phyloP scores from a whole-genome alignment of 2,329 filamentous ascomycete genomes.

The Leptosphaerulina australis region DNA sequence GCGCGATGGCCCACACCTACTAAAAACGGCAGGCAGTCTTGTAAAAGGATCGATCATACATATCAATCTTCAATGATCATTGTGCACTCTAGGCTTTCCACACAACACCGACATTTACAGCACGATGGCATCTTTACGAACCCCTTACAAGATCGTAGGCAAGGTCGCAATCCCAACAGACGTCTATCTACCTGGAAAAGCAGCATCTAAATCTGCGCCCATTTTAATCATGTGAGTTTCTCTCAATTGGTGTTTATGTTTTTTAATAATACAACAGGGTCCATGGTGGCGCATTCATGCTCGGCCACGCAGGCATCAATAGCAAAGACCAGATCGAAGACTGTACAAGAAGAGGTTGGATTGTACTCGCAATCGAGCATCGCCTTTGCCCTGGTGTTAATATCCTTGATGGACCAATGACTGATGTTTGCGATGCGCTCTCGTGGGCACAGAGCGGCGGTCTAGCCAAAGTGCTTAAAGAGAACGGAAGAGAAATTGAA shows the following conservation, averaged over 20 bases:
- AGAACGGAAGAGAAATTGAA: background rate
- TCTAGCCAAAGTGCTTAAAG: conserved; percentile 3
- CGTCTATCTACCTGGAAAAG: conserved; percentile 12
- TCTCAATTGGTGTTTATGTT: too few relatives aligned
- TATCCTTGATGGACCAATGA: conserved; percentile 21
- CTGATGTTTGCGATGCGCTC: conserved; percentile 19
- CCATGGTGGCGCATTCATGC: conserved; percentile 26
- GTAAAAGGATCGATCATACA: background rate
- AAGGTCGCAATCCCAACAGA: conserved; percentile 19
- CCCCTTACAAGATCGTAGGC: conserved; percentile 16
- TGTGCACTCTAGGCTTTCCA: background rate
- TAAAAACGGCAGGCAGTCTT: background rate
- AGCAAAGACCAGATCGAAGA: conserved; percentile 24
- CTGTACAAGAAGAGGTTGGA: conserved; percentile 16
- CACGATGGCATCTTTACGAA: conserved; percentile 9
- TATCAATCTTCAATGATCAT: background rate
- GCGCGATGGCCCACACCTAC: background rate
- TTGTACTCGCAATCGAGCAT: conserved; percentile 21
- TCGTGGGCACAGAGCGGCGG: conserved; percentile 17
- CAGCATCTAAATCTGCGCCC: background rate
- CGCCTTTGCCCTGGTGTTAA: conserved; percentile 23
- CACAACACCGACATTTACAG: background rate
- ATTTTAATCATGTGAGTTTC: conserved; percentile 18
- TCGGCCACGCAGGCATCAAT: conserved; percentile 17
- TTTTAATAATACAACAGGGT: conserved; percentile 1